phyloP scores from a whole-genome alignment of 176 grass and related monocot genomes.

The Eleusine coracana region DNA sequence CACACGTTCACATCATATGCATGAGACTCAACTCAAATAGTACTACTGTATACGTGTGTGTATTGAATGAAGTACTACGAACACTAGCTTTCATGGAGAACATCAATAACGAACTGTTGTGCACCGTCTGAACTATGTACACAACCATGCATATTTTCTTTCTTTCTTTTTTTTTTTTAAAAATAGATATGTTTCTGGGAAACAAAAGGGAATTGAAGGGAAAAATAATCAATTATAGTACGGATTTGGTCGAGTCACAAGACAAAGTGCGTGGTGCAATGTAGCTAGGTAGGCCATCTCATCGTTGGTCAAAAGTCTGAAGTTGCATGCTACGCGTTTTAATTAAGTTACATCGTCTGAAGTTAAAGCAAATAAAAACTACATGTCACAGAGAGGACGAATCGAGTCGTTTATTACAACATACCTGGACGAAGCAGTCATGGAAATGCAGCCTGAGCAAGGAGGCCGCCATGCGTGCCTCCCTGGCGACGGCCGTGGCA shows the following conservation, averaged over 20 bases:
- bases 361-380: not conserved
- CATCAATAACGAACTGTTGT: not conserved
- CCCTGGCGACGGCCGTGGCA: constrained; percentile 61
- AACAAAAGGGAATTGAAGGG: not conserved
- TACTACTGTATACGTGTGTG: not conserved
- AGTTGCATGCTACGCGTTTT: not conserved
- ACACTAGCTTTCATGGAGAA: not conserved
- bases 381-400: not conserved
- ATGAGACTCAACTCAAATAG: not conserved
- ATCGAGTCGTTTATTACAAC: not conserved
- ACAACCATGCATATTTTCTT: not conserved
- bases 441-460: constrained; percentile 67
- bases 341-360: not conserved
- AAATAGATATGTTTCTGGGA: not conserved
- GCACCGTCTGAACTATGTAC: not conserved
- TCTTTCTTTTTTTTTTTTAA: not conserved
- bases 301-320: not conserved
- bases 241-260: not conserved
- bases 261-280: constrained; percentile 25
- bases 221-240: constrained; percentile 25
- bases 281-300: constrained; percentile 30
- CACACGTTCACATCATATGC: not conserved
- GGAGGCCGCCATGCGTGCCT: constrained; percentile 80
- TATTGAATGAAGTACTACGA: not conserved
- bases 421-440: constrained; percentile 62